These are phyloP conservation scores for Vaccinium darrowii DNA, from an alignment of 148 eudicot genomes.

Conservation along the genomic window DNA sequence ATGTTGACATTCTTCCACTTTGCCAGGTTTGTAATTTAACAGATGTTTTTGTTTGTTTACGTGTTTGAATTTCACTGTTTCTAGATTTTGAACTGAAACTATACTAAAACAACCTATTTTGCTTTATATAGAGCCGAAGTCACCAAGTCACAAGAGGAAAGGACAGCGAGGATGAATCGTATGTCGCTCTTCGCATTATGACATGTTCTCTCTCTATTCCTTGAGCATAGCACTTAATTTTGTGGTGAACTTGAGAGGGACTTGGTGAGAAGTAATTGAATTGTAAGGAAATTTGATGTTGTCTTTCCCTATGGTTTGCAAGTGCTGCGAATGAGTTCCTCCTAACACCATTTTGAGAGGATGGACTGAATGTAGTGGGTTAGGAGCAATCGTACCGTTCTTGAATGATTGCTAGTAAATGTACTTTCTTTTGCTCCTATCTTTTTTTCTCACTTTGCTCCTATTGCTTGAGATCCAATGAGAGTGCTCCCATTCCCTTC, in stretches of 20 bases:
- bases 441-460: neutral
- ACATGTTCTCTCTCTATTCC: neutral
- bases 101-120: neutral
- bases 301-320: neutral
- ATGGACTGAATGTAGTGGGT: neutral
- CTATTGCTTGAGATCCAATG: neutral
- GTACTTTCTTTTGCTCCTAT: neutral
- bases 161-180: slow-evolving; percentile 19
- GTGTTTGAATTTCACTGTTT: neutral
- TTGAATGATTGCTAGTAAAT: too few relatives aligned
- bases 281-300: neutral
- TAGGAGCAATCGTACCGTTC: neutral
- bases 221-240: neutral
- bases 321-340: neutral
- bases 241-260: neutral
- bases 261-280: neutral
- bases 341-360: neutral
- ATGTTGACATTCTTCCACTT: slow-evolving; percentile 28
- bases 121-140: slow-evolving; percentile 18
- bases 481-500: neutral
- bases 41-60: neutral
- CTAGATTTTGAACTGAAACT: neutral
- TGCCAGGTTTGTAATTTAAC: slow-evolving; percentile 32
- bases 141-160: slow-evolving; percentile 4
- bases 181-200: neutral